A percentile compares a stretch with the other conserved stretches of the same genome.
These are phyloP conservation scores for Cenchrus purpureus DNA, from an alignment of 176 grass and related monocot species.

Conservation along the genomic window DNA sequence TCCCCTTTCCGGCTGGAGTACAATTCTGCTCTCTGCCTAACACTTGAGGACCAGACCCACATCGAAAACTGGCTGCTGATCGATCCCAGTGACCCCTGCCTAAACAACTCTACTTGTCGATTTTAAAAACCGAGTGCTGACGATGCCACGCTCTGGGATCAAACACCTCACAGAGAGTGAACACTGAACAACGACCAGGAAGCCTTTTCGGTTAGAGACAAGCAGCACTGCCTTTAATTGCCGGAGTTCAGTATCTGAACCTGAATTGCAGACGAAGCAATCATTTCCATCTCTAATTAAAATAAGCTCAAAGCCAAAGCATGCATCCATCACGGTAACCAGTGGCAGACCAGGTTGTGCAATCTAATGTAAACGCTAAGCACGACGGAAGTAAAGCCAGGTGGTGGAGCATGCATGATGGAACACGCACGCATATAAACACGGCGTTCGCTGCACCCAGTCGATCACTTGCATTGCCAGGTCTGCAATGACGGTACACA, in stretches of 20 bases:
- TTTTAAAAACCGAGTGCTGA: background rate
- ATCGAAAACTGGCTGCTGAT: background rate
- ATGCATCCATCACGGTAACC: background rate
- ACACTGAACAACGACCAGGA: too few species aligned
- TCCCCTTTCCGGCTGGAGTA: background rate
- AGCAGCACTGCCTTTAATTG: background rate
- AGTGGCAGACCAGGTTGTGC: background rate
- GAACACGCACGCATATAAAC: background rate
- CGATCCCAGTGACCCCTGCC: background rate
- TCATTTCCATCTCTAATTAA: background rate
- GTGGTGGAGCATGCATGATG: slow-evolving; percentile 27
- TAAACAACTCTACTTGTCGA: background rate
- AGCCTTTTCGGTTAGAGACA: background rate
- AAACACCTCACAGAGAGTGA: background rate
- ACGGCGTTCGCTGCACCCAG: slow-evolving; percentile 34
- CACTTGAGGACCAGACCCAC: background rate
- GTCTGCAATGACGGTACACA: slow-evolving; percentile 26
- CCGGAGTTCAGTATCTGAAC: background rate
- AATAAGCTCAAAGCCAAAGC: background rate
- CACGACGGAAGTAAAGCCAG: background rate
- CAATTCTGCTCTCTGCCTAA: slow-evolving; percentile 1
- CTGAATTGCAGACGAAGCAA: background rate
- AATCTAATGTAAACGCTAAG: background rate
- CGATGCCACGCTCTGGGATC: background rate
- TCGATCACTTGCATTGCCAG: slow-evolving; percentile 31